A percentile compares a stretch with the other conserved stretches of the same genome.
These are phyloP conservation scores for Clonostachys byssicola DNA, from an alignment of 2,329 filamentous ascomycete genomes.

Conservation along the genomic window DNA sequence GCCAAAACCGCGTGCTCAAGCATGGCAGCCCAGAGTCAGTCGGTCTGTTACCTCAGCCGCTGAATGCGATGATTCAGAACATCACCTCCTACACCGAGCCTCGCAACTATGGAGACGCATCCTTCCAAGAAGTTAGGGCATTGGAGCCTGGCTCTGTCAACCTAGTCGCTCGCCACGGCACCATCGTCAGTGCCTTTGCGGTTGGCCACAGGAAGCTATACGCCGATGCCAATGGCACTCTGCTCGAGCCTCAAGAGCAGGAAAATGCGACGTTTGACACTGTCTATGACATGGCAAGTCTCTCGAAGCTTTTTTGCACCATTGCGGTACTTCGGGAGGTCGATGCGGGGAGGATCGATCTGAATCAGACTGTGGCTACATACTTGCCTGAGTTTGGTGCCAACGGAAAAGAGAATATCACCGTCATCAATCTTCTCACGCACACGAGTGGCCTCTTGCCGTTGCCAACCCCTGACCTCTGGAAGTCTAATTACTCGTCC, in stretches of 20 bases:
- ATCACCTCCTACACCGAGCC: constrained; percentile 1
- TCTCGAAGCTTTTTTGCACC: constrained; percentile 29
- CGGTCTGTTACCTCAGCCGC: not conserved
- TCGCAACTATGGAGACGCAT: constrained; percentile 3
- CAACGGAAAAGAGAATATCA: constrained; percentile 25
- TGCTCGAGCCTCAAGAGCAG: constrained; percentile 13
- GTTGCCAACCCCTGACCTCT: constrained; percentile 17
- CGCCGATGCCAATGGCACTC: constrained; percentile 19
- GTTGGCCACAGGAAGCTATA: constrained; percentile 16
- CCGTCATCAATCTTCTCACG: constrained; percentile 21
- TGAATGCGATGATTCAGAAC: not conserved
- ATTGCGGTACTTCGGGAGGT: constrained; percentile 21
- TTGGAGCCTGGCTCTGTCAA: constrained; percentile 15
- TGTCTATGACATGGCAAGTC: constrained; percentile 30
- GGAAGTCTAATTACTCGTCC: constrained; percentile 8
- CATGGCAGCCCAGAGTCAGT: not conserved
- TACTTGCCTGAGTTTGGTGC: constrained; percentile 22
- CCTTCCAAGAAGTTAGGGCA: constrained; percentile 3
- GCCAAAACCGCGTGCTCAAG: not conserved
- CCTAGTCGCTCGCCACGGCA: constrained; percentile 11
- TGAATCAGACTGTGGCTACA: constrained; percentile 18
- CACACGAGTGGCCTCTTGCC: constrained; percentile 24
- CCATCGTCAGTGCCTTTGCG: constrained; percentile 17
- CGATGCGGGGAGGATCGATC: constrained; percentile 13
- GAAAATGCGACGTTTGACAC: constrained; percentile 21